Conservation (phyloP, 805 yeast genomes). For the Metschnikowia henanensis region DNA sequence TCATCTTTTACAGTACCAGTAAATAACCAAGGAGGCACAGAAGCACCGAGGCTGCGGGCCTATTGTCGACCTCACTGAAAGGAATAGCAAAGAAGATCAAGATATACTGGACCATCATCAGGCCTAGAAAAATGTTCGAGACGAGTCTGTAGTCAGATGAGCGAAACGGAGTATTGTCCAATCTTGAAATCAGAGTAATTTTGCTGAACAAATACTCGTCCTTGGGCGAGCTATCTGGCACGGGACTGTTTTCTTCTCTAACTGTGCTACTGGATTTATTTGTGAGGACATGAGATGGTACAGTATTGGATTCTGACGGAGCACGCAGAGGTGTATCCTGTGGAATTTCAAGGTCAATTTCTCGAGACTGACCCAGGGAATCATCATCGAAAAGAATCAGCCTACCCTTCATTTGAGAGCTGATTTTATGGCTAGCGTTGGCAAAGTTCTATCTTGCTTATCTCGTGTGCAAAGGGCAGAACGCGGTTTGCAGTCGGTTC, state of each 20-base stretch:
- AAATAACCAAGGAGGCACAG: slow-evolving; percentile 19
- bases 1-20: slow-evolving; percentile 17
- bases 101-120: slow-evolving; percentile 30
- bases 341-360: neutral
- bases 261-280: slow-evolving; percentile 4
- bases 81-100: slow-evolving; percentile 32
- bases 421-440: neutral
- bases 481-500: no score
- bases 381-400: slow-evolving; percentile 12
- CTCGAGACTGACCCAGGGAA: neutral
- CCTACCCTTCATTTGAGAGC: slow-evolving; percentile 2
- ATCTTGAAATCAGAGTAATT: neutral
- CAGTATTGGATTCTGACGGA: neutral
- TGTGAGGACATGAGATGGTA: neutral
- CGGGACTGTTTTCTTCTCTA: neutral
- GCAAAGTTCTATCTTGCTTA: neutral
- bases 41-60: slow-evolving; percentile 29
- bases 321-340: neutral
- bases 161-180: slow-evolving; percentile 2
- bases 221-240: neutral
- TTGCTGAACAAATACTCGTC: neutral
- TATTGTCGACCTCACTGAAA: slow-evolving; percentile 31
- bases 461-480: neutral
- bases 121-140: slow-evolving; percentile 11
- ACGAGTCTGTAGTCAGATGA: slow-evolving; percentile 8